Evolutionary conservation across 2,329 filamentous ascomycete species (phyloP).

Genomic region (Didymella exigua): DNA sequence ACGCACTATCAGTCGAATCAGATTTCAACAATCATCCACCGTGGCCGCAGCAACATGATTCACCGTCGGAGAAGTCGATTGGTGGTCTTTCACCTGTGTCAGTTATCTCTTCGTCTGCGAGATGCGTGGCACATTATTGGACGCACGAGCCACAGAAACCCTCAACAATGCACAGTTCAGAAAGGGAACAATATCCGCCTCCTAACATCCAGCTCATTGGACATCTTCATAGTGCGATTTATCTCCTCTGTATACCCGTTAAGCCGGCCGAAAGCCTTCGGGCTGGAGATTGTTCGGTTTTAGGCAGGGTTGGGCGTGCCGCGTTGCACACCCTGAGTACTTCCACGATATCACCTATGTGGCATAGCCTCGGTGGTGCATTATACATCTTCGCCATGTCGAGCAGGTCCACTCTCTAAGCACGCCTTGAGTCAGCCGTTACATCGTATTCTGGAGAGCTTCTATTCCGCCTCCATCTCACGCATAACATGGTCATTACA

Average conservation of each 20-base stretch:
- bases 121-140: not conserved
- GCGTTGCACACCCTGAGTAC: not conserved
- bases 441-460: not conserved
- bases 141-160: not conserved
- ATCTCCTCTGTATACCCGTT: not conserved
- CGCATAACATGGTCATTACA: not conserved
- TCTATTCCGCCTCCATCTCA: not conserved
- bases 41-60: not conserved
- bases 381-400: not conserved
- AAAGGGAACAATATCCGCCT: not conserved
- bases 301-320: not conserved
- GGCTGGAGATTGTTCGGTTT: not conserved
- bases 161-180: not conserved
- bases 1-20: too few species aligned
- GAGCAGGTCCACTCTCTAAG: not conserved
- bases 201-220: not conserved
- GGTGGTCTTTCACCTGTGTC: not conserved
- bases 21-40: too few species aligned
- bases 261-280: not conserved
- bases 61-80: not conserved
- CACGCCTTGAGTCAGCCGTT: not conserved
- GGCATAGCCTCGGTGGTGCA: not conserved
- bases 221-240: not conserved
- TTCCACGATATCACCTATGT: not conserved
- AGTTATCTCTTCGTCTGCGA: not conserved